Percentiles rank a stretch among this genome's conserved stretches.
These are phyloP conservation scores for Stemphylium beticola DNA, from an alignment of 2,329 filamentous ascomycete species.

Conservation along the genomic window DNA sequence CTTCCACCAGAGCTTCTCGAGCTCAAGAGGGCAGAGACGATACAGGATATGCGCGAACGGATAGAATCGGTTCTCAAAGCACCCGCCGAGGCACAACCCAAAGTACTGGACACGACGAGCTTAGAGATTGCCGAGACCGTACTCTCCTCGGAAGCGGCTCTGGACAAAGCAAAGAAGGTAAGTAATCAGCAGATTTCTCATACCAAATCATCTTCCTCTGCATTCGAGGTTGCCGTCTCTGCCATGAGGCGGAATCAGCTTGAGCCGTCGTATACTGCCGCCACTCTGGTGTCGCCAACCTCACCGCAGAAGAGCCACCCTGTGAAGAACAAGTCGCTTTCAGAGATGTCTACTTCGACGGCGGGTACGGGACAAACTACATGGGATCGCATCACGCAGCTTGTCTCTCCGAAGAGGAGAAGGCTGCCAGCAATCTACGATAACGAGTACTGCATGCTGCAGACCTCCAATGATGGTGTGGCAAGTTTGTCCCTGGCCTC, in stretches of 20 bases:
- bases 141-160: slow-evolving; percentile 38
- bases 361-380: slow-evolving; percentile 31
- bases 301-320: slow-evolving; percentile 13
- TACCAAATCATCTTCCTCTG: slow-evolving; percentile 24
- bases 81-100: slow-evolving; percentile 39
- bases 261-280: slow-evolving; percentile 27
- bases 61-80: slow-evolving; percentile 42
- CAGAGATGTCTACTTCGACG: slow-evolving; percentile 30
- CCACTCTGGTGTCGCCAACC: slow-evolving; percentile 29
- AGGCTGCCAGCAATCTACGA: slow-evolving; percentile 21
- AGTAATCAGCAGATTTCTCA: slow-evolving; percentile 37
- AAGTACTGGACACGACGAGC: slow-evolving; percentile 40
- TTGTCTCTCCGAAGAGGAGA: slow-evolving; percentile 31
- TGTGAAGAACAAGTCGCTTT: slow-evolving; percentile 26
- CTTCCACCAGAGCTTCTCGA: slow-evolving; percentile 42
- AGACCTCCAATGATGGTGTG: slow-evolving; percentile 25
- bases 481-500: slow-evolving; percentile 42
- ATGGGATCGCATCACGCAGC: slow-evolving; percentile 31
- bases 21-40: slow-evolving; percentile 39
- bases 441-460: slow-evolving; percentile 22
- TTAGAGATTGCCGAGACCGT: slow-evolving; percentile 46
- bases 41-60: slow-evolving; percentile 42
- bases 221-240: slow-evolving; percentile 31
- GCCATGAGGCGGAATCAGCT: slow-evolving; percentile 26
- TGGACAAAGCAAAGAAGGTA: slow-evolving; percentile 49